Percentiles rank a stretch among this genome's conserved stretches.
Evolutionary conservation across 192 early-diverging fungal genomes (phyloP).

Genomic region (Lobosporangium transversale): DNA sequence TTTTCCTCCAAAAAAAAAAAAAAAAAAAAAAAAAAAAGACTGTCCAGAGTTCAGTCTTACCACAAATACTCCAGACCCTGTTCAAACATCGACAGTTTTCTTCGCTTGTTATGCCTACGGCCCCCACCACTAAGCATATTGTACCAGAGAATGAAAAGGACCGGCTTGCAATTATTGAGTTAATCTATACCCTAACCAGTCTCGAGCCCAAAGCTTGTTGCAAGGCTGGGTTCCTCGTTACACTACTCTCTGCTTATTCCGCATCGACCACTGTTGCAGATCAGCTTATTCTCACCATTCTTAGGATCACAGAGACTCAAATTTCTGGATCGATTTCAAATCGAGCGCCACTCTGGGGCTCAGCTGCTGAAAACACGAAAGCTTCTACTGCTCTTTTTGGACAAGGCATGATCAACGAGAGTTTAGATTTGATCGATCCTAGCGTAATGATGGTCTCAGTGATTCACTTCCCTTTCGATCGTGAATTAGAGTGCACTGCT

Average conservation of each 20-base stretch:
- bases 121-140: conserved; percentile 36
- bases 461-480: conserved; percentile 62
- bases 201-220: conserved; percentile 61
- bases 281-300: conserved; percentile 64
- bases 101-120: conserved; percentile 33
- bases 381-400: conserved; percentile 43
- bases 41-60: conserved; percentile 40
- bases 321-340: conserved; percentile 68
- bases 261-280: conserved; percentile 67
- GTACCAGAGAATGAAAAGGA: conserved; percentile 41
- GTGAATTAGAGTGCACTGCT: conserved; percentile 32
- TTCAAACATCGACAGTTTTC: conserved; percentile 55
- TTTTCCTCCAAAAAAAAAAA: too few relatives aligned
- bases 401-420: conserved; percentile 62
- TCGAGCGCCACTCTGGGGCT: conserved; percentile 68
- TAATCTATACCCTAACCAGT: conserved; percentile 62
- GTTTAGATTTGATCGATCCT: conserved; percentile 70
- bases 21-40: too few relatives aligned
- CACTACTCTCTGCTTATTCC: conserved; percentile 63
- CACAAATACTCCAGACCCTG: conserved; percentile 52
- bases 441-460: conserved; percentile 69
- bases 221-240: conserved; percentile 58
- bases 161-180: conserved; percentile 57
- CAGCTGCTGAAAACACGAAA: conserved; percentile 53
- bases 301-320: conserved; percentile 65